Base-by-base conservation (phyloP, 192 early-diverging fungal species). In the Paraglomus brasilianum region DNA sequence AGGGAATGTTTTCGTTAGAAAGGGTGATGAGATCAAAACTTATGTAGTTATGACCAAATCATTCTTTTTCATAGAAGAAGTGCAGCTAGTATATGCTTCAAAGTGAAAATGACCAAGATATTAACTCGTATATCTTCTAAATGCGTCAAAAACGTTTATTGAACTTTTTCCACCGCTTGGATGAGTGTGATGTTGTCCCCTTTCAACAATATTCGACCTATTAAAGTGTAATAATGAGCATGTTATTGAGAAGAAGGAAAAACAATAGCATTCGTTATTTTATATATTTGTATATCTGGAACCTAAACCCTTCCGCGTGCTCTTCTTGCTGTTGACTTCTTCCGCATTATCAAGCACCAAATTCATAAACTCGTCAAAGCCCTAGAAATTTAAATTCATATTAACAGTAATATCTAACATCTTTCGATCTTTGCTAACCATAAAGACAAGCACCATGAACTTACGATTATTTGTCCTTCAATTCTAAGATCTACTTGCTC, bases 351-450 rank as follows among this genome's bases (percentile, higher is more conserved):
- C 96, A 60, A 98, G 80, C 15, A 98, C 96, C 69, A 98, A 75
- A 73, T 92, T 95, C 94, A 98, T 96, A 77, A 98, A 98, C 76
- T 98, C 96, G 76, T 98, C 96, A 75, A 98, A 96, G 39, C 96
- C 96, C 95, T 95, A 81, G n/a, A 47, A 40, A 52, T 11, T 49
- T 46, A 74, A 17, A 49, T 41, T 43, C 55, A 53, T 5, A 66
- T 48, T 21, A 8, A 19, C 38, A 11, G 10, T 14, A 38, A 40
- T 11, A 14, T 19, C n/a, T 15, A 47, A 41, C 63, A 36, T 38
- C 17, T 1, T 17, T 14, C 22, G 39, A 36, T 50, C 21, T 21
- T 17, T 15, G 15, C 5, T 15, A 38, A 5, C 17, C 5, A 38
- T 24, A 11, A 44, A 22, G 14, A 21, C 3, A 49, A 47, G 36